phyloP scores from a whole-genome alignment of 352 stramenopile genomes.

The Phytophthora colocasiae region DNA sequence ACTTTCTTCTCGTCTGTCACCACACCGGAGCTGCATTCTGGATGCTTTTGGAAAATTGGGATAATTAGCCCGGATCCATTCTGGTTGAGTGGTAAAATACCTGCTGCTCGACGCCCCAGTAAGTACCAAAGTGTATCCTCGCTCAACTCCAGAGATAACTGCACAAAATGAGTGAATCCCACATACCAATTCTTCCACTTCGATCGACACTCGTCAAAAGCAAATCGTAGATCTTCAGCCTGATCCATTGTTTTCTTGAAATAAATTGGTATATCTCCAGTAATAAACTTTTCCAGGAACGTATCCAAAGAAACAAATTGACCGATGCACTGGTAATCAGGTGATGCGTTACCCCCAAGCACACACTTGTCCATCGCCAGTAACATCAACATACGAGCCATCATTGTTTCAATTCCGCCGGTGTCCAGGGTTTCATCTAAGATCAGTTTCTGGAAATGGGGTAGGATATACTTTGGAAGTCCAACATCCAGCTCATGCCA shows the following conservation, averaged over 20 bases:
- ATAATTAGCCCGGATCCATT: constrained; percentile 15
- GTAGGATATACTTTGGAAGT: constrained; percentile 21
- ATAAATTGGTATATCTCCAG: too few relatives aligned
- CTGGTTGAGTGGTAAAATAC: constrained; percentile 22
- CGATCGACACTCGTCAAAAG: constrained; percentile 1
- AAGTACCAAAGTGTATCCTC: constrained; percentile 36
- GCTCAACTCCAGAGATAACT: constrained; percentile 16
- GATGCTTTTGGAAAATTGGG: constrained; percentile 10
- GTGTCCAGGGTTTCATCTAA: constrained; percentile 36
- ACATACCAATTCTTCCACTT: constrained; percentile 32
- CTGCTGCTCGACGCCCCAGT: constrained; percentile 27
- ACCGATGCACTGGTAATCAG: too few relatives aligned
- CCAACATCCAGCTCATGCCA: constrained; percentile 20
- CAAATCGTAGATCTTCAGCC: too few relatives aligned
- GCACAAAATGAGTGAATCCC: constrained; percentile 44
- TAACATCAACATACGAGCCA: constrained; percentile 35
- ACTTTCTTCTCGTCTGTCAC: background rate
- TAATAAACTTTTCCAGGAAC: too few relatives aligned
- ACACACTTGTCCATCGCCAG: background rate
- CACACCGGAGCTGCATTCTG: background rate
- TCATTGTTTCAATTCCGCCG: constrained; percentile 14
- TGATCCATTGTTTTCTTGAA: too few relatives aligned
- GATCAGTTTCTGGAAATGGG: constrained; percentile 23
- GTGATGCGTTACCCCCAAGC: too few relatives aligned
- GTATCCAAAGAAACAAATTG: too few relatives aligned